These are phyloP conservation scores for Harrya chromipes DNA, from an alignment of 768 basidiomycete genomes.

Conservation along the genomic window DNA sequence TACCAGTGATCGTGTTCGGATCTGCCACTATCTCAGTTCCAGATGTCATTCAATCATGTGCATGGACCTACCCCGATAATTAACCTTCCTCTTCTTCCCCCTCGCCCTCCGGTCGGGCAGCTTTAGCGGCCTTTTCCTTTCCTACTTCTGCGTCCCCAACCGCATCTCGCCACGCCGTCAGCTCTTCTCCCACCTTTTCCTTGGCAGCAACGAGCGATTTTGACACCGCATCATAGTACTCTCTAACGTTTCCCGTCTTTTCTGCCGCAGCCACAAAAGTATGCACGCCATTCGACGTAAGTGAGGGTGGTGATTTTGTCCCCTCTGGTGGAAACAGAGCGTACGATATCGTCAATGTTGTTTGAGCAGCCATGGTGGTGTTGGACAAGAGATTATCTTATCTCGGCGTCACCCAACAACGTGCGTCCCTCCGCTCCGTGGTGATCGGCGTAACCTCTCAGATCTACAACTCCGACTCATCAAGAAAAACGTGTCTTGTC, in stretches of 20 bases:
- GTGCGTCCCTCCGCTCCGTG: background rate
- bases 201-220: slow-evolving; percentile 50
- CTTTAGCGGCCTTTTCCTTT: slow-evolving; percentile 50
- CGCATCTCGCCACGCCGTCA: slow-evolving; percentile 73
- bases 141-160: slow-evolving; percentile 61
- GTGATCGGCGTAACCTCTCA: background rate
- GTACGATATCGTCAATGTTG: slow-evolving; percentile 21
- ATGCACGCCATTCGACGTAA: slow-evolving; percentile 24
- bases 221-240: slow-evolving; percentile 52
- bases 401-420: slow-evolving; percentile 9
- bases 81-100: slow-evolving; percentile 39
- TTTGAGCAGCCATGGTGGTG: slow-evolving; percentile 14
- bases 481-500: slow-evolving; percentile 1
- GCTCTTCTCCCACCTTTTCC: slow-evolving; percentile 56
- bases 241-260: slow-evolving; percentile 6
- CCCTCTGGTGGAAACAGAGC: slow-evolving; percentile 21
- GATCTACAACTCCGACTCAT: slow-evolving; percentile 12
- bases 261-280: slow-evolving; percentile 23
- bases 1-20: background rate
- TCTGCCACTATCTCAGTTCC: no score
- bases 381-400: slow-evolving; percentile 17
- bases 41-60: no score
- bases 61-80: background rate
- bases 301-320: slow-evolving; percentile 14
- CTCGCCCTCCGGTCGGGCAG: slow-evolving; percentile 44